phyloP scores from a whole-genome alignment of 116 monocot genomes.

The Cymodocea nodosa region DNA sequence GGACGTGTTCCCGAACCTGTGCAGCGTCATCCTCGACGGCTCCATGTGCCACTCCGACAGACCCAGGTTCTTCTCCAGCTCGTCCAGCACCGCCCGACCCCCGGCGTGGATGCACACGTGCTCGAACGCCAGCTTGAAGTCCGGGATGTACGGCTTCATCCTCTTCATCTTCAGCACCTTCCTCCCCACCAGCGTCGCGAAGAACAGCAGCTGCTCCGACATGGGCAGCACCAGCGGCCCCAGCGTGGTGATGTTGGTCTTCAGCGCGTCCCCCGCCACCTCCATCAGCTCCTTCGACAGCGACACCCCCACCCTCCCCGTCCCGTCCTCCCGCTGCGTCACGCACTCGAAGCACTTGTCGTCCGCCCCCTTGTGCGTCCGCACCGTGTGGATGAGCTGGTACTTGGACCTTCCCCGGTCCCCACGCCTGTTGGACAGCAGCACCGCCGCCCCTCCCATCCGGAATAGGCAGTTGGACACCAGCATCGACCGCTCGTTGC shows the following conservation, averaged over 20 bases:
- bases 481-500: conserved; percentile 65
- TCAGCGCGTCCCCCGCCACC: conserved; percentile 55
- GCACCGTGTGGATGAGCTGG: conserved; percentile 54
- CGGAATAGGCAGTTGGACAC: conserved; percentile 77
- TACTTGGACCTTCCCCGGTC: conserved; percentile 60
- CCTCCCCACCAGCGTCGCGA: conserved; percentile 55
- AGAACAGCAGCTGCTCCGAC: conserved; percentile 62
- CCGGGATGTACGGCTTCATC: conserved; percentile 68
- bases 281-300: conserved; percentile 66
- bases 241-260: conserved; percentile 74
- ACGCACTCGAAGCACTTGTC: conserved; percentile 61
- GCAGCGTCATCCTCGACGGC: conserved; percentile 70
- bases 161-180: conserved; percentile 57
- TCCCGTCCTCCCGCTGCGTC: conserved; percentile 50
- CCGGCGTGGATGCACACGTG: conserved; percentile 67
- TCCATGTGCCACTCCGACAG: conserved; percentile 84
- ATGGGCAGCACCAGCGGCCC: conserved; percentile 61
- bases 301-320: conserved; percentile 52
- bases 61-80: conserved; percentile 74
- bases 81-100: conserved; percentile 66
- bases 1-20: conserved; percentile 67
- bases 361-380: conserved; percentile 59
- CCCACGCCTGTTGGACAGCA: conserved; percentile 48
- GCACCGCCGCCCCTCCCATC: conserved; percentile 70
- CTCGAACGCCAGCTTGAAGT: conserved; percentile 62